Evolutionary conservation across 2,329 filamentous ascomycete genomes (phyloP).

Genomic region (Phaeoacremonium minimum): DNA sequence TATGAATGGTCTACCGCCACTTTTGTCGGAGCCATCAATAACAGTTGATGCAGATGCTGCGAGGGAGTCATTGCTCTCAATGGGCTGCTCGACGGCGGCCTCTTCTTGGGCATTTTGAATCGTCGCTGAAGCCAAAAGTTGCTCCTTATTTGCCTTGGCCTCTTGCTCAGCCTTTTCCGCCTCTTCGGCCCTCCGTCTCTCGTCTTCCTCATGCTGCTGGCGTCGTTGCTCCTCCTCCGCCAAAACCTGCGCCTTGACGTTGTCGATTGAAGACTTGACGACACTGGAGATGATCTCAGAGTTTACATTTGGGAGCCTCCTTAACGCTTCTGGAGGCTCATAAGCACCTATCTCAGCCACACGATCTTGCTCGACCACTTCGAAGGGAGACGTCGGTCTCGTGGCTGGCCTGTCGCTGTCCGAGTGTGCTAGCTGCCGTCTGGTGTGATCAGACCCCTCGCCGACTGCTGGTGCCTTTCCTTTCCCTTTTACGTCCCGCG

Average conservation of each 20-base stretch:
- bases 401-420: too few species aligned
- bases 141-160: neutral
- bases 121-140: too few species aligned
- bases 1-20: too few species aligned
- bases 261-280: slow-evolving; percentile 39
- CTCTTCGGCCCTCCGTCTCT: slow-evolving; percentile 7
- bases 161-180: slow-evolving; percentile 17
- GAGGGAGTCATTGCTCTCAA: too few species aligned
- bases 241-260: slow-evolving; percentile 30
- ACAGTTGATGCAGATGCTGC: too few species aligned
- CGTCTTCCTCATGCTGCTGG: slow-evolving; percentile 20
- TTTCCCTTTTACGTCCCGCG: slow-evolving; percentile 1
- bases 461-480: neutral
- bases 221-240: slow-evolving; percentile 23
- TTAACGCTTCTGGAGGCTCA: slow-evolving; percentile 38
- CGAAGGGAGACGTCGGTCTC: too few species aligned
- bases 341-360: too few species aligned
- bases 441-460: slow-evolving; percentile 7
- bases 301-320: slow-evolving; percentile 27
- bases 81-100: slow-evolving; percentile 6
- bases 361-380: slow-evolving; percentile 21
- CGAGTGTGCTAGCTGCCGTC: neutral
- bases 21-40: too few species aligned
- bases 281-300: slow-evolving; percentile 36
- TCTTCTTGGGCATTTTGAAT: too few species aligned